Evolutionary conservation across 495 filamentous ascomycete species (phyloP), one percentile per base, ranked within the genome.

Genomic region (Umbilicaria muhlenbergii): DNA sequence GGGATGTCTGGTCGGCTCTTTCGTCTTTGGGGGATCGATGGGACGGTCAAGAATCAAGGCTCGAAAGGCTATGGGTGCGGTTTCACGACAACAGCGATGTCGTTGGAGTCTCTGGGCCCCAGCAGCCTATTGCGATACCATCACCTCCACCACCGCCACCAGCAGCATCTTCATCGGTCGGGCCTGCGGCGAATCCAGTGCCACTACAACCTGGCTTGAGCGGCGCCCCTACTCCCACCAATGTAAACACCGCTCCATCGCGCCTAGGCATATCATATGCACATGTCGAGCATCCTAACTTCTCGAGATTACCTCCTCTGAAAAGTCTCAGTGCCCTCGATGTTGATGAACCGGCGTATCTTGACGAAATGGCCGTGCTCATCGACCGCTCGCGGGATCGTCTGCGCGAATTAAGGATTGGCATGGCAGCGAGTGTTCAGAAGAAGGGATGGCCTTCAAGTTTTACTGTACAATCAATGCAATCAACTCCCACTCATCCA

Each of bases 1-100:
- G 86, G 39, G 85, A 93, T 51, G 80, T 92, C 24, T 96, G 89
- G 71, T 72, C 86, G 53, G 80, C 89, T 17, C 68, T 95, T 34
- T 70, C 80, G 0, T 89, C 81, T 0, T 65, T 91, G 17, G 78
- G 77, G 21, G 72, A 79, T 50, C 63, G 77, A 36, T 63, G 70
- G 12, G 57, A 71, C n/a, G 66, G 70, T 13, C 64, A 72, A 40
- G 67, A 80, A 19, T 76, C 80, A 52, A 79, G 81, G 8, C 61
- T 94, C 44, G 80, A 83, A 43, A 75, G 77, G 34, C 68, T 96
- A 19, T 92, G 86, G 81, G 73, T 96, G 24, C 74, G 88, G 36
- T 92, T 86, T 78, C 88, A 94, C 57, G 83, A 94, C 54, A 94
- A 88, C 53, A 19, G 44, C 24, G 42, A 45, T 8, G 45, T 51